Base-by-base conservation (phyloP, 192 early-diverging fungal genomes). In the Rhizophlyctis rosea region DNA sequence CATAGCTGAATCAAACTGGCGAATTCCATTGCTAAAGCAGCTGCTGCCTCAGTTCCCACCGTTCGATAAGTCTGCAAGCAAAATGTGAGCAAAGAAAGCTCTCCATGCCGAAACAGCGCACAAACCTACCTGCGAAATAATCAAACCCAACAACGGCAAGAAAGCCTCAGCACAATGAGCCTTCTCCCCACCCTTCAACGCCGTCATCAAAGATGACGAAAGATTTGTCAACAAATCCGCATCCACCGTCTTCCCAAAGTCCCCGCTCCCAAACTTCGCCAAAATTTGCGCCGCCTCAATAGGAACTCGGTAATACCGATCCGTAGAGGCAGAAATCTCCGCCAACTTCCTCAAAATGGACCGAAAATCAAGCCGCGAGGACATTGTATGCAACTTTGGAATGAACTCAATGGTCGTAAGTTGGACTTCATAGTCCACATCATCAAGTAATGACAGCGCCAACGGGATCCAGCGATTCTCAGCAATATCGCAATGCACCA, bases 361-460 rank as follows among this genome's bases (percentile, higher is more conserved):
- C n/a, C n/a, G n/a, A n/a, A n/a, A n/a, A n/a, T n/a, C n/a, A n/a
- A n/a, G n/a, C n/a, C n/a, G n/a, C n/a, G n/a, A n/a, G n/a, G n/a
- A n/a, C n/a, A n/a, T n/a, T n/a, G n/a, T n/a, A n/a, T n/a, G n/a
- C n/a, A 36, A 9, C n/a, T 11, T 31, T 30, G 27, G 32, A 7
- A 86, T 44, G 34, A 76, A 79, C 50, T 71, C 57, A 9, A 87
- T 51, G 0, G 78, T 74, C n/a, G 71, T 62, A 7, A 86, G 63
- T 4, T 86, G 84, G 5, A 87, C 83, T 58, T 89, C 87, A 67
- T 89, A 87, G n/a, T 86, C 82, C 5, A 34, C 29, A 57, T 87
- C 81, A 7, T 70, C 50, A 31, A 86, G 47, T 16, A 88, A 68
- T 2, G 50, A 50, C 18, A 67, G 25, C 27, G 85, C 48, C 29